Conservation (phyloP, 306 rosid species). For the Lathyrus tuberosus region DNA sequence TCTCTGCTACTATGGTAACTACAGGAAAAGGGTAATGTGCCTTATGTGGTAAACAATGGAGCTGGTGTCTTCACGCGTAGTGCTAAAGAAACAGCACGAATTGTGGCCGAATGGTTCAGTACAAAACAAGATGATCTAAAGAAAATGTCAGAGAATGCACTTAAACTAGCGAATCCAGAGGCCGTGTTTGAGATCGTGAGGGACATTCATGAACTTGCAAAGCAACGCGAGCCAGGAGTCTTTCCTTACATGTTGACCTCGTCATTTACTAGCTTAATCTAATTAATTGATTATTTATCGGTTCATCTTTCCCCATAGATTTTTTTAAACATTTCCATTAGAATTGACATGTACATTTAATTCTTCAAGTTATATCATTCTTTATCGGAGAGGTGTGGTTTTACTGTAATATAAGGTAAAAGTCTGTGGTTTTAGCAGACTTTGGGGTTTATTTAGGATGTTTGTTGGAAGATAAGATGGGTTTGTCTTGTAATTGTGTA, state of each 20-base stretch:
- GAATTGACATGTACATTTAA: conserved; percentile 65
- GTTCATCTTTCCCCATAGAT: conserved; percentile 23
- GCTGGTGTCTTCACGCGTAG: conserved; percentile 97
- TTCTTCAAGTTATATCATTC: conserved; percentile 48
- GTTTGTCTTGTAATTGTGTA: conserved; percentile 33
- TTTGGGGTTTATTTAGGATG: conserved; percentile 35
- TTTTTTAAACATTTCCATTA: conserved; percentile 15
- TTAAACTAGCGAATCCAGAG: conserved; percentile 90
- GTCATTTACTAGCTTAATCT: conserved; percentile 75
- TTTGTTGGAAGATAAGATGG: conserved; percentile 3
- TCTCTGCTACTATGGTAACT: conserved; percentile 25
- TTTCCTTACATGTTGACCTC: conserved; percentile 81
- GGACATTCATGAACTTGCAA: conserved; percentile 84
- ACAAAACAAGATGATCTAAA: conserved; percentile 68
- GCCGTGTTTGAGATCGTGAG: conserved; percentile 90
- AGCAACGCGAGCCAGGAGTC: conserved; percentile 66
- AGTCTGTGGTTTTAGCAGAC: conserved; percentile 31
- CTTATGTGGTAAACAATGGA: conserved; percentile 90
- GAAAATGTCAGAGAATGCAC: conserved; percentile 78
- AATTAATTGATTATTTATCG: conserved; percentile 26
- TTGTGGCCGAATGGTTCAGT: conserved; percentile 90
- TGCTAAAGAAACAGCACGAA: conserved; percentile 78
- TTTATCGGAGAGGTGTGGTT: conserved; percentile 46
- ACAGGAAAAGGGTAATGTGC: conserved; percentile 97
- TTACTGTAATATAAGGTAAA: conserved; percentile 40